Evolutionary conservation across 2,329 filamentous ascomycete genomes (phyloP).

Genomic region (Trichophyton simii): DNA sequence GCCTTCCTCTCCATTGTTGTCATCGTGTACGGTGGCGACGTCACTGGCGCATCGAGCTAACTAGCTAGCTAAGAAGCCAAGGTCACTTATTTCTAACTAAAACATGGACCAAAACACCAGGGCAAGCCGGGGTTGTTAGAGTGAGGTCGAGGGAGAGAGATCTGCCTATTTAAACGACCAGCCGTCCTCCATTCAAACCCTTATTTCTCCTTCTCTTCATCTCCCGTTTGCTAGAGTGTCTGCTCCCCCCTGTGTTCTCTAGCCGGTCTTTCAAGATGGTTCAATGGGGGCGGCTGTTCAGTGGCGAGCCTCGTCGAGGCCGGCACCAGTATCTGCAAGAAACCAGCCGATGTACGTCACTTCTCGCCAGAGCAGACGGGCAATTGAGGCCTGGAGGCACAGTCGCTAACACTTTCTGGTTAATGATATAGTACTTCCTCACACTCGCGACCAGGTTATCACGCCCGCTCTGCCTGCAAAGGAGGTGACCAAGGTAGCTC

Average conservation of each 20-base stretch:
- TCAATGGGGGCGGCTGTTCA: slow-evolving; percentile 27
- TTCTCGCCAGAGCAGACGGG: background rate
- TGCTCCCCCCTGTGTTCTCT: no score
- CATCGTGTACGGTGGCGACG: background rate
- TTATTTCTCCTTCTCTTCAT: background rate
- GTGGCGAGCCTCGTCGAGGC: slow-evolving; percentile 11
- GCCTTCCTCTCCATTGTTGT: no score
- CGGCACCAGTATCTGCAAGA: slow-evolving; percentile 25
- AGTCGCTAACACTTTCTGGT: background rate
- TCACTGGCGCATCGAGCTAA: background rate
- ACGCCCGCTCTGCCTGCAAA: slow-evolving; percentile 57
- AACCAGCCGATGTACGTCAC: slow-evolving; percentile 27
- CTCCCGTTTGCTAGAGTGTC: background rate
- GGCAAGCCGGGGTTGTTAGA: background rate
- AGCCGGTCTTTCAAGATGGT: slow-evolving; percentile 22
- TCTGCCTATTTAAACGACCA: background rate
- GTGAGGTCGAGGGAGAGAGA: no score
- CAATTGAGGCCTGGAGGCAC: background rate
- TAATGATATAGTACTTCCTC: slow-evolving; percentile 29
- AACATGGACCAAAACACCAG: background rate
- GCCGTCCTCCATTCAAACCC: background rate
- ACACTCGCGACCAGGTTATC: slow-evolving; percentile 26
- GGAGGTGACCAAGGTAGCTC: slow-evolving; percentile 78
- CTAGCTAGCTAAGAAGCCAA: background rate
- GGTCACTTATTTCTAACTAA: no score